These are phyloP conservation scores for Hemisphaericaspora nanyangensis DNA, from an alignment of 805 yeast species.

Conservation along the genomic window DNA sequence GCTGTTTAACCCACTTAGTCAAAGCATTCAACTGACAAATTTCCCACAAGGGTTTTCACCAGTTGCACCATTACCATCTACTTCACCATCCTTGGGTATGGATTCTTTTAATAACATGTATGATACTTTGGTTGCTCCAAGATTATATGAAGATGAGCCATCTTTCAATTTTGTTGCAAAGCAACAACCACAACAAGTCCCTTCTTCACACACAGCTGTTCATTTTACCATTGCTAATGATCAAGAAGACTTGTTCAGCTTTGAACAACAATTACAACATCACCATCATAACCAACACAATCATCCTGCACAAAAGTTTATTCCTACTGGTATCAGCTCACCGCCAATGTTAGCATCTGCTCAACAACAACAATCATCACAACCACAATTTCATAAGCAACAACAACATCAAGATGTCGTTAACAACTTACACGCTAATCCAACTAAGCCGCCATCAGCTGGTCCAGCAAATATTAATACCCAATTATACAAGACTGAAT, in stretches of 20 bases:
- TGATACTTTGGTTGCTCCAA: slow-evolving; percentile 12
- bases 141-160: slow-evolving; percentile 39
- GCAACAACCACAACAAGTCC: background rate
- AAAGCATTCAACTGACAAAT: background rate
- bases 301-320: too few relatives aligned
- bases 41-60: background rate
- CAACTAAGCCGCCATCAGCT: slow-evolving; percentile 9
- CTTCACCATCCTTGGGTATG: background rate
- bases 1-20: background rate
- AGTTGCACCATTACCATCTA: background rate
- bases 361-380: background rate
- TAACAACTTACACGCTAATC: background rate
- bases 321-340: background rate
- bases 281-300: slow-evolving; percentile 8
- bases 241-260: slow-evolving; percentile 11
- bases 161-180: slow-evolving; percentile 4
- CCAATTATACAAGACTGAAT: slow-evolving; percentile 82
- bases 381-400: background rate
- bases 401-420: background rate
- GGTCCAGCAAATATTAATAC: slow-evolving; percentile 54
- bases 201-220: background rate
- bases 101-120: slow-evolving; percentile 1
- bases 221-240: slow-evolving; percentile 1
- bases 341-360: background rate
- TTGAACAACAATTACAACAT: slow-evolving; percentile 10